Conservation (phyloP, 345 rosid species). For the Syzygium jambos region DNA sequence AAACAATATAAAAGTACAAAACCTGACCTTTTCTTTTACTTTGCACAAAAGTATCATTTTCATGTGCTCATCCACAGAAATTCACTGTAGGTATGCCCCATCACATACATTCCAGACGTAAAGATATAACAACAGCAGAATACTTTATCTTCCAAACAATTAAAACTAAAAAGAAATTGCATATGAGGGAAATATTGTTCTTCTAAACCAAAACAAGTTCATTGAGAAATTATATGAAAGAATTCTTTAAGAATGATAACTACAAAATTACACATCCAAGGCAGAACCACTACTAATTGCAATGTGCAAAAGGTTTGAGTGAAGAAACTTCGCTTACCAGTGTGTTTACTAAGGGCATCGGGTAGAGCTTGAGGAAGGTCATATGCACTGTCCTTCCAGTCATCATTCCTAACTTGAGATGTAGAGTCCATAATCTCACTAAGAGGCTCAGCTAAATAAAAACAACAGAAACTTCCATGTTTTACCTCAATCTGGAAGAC, state of each 20-base stretch:
- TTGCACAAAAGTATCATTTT: neutral
- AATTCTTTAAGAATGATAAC: neutral
- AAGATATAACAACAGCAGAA: neutral
- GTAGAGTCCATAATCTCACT: constrained; percentile 20
- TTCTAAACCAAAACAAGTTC: neutral
- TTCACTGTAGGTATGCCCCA: neutral
- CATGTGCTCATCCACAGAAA: neutral
- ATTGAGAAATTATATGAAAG: neutral
- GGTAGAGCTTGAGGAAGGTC: constrained; percentile 66
- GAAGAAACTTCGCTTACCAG: constrained; percentile 39
- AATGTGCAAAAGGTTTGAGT: neutral
- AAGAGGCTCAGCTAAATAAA: constrained; percentile 67
- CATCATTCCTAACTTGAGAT: constrained; percentile 21
- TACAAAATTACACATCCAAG: neutral
- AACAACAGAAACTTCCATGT: constrained; percentile 49
- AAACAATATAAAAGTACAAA: neutral
- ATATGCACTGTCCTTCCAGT: constrained; percentile 13
- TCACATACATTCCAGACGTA: neutral
- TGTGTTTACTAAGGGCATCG: constrained; percentile 29
- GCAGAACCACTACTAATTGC: neutral
- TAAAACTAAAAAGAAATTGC: neutral
- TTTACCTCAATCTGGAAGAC: constrained; percentile 61
- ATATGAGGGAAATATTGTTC: neutral
- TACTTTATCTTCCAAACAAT: neutral
- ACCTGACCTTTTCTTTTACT: neutral